A percentile compares a stretch with the other conserved stretches of the same genome.
Conservation (phyloP, 495 filamentous ascomycete species). For the Hypomontagnella monticulosa region DNA sequence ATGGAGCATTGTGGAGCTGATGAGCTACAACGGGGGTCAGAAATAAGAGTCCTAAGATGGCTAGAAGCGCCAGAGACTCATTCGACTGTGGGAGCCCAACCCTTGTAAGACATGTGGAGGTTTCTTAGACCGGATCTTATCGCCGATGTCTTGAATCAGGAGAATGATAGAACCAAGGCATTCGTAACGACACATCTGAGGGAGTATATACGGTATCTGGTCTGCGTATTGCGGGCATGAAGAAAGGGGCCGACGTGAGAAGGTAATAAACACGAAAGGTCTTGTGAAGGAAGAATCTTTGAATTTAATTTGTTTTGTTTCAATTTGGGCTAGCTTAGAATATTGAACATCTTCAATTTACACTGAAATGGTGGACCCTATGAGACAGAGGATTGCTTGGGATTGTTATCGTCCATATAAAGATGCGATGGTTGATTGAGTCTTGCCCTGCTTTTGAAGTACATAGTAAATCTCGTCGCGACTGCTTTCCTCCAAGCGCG, state of each 20-base stretch:
- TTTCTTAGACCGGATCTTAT: conserved; percentile 47
- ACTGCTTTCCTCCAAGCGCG: conserved; percentile 23
- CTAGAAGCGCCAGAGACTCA: conserved; percentile 5
- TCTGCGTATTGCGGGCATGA: conserved; percentile 4
- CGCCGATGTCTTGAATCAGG: conserved; percentile 52
- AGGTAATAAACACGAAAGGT: not conserved
- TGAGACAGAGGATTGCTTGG: too few species aligned
- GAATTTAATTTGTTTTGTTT: not conserved
- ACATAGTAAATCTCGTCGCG: not conserved
- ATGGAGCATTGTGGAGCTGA: conserved; percentile 79
- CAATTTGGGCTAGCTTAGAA: not conserved
- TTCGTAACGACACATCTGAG: conserved; percentile 59
- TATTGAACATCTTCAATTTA: conserved; percentile 2
- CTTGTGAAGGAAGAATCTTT: not conserved
- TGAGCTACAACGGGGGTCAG: conserved; percentile 24
- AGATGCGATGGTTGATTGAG: not conserved
- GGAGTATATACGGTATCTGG: not conserved
- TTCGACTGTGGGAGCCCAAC: conserved; percentile 22
- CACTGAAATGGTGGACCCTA: not conserved
- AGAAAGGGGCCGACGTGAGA: not conserved
- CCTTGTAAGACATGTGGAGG: conserved; percentile 44
- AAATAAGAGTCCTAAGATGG: not conserved
- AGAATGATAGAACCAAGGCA: conserved; percentile 59
- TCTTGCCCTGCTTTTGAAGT: not conserved
- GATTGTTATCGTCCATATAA: too few species aligned